Percentiles rank a stretch among this genome's conserved stretches.
phyloP scores from a whole-genome alignment of 805 yeast genomes.

The Myxozyma kluyveri region DNA sequence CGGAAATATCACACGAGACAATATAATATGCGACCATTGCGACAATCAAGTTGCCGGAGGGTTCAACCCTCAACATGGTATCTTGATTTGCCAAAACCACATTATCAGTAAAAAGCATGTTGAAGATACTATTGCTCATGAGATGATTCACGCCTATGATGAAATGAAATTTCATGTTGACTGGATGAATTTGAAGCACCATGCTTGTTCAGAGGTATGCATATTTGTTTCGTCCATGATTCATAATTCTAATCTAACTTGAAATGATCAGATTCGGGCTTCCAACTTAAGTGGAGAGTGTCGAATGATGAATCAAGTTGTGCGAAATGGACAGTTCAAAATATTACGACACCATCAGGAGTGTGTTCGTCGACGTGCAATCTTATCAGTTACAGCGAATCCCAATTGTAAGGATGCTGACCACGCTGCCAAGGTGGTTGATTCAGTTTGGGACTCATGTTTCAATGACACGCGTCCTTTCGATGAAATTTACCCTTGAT shows the following conservation, averaged over 20 bases:
- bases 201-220: slow-evolving; percentile 80
- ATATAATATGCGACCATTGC: slow-evolving; percentile 77
- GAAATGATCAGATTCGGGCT: slow-evolving; percentile 59
- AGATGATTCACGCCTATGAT: slow-evolving; percentile 90
- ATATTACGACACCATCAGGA: slow-evolving; percentile 82
- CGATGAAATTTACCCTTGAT: slow-evolving; percentile 72
- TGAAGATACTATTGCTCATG: slow-evolving; percentile 91
- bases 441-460: slow-evolving; percentile 88
- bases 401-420: slow-evolving; percentile 72
- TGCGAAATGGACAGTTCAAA: slow-evolving; percentile 48
- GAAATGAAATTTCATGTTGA: slow-evolving; percentile 83
- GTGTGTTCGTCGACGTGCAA: slow-evolving; percentile 87
- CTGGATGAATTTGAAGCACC: slow-evolving; percentile 81
- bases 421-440: slow-evolving; percentile 75
- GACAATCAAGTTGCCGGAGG: slow-evolving; percentile 87
- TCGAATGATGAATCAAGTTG: slow-evolving; percentile 79
- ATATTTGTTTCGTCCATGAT: background rate
- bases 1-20: slow-evolving; percentile 49
- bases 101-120: slow-evolving; percentile 70
- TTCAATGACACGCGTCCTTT: slow-evolving; percentile 94
- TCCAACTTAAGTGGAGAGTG: slow-evolving; percentile 93
- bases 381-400: slow-evolving; percentile 77
- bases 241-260: background rate
- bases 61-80: slow-evolving; percentile 85
- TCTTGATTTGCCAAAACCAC: slow-evolving; percentile 82